Conservation (phyloP, 257 asterid species). For the Solanum sparsipilum region DNA sequence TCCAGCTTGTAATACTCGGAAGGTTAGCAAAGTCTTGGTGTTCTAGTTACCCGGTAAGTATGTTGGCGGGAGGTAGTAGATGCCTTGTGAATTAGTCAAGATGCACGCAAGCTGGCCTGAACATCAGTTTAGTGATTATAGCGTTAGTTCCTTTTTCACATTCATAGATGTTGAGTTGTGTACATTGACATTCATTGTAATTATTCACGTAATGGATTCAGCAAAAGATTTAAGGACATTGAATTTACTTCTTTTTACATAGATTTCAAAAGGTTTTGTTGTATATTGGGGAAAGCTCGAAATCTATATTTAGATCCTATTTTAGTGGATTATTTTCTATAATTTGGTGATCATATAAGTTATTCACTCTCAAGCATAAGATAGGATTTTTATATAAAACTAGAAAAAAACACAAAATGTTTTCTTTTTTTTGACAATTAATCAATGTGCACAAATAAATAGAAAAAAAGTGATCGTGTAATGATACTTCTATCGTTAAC, state of each 20-base stretch:
- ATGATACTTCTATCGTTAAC: neutral
- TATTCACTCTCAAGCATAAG: neutral
- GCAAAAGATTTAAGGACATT: neutral
- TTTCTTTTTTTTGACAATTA: neutral
- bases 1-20: constrained; percentile 46
- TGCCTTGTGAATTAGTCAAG: neutral
- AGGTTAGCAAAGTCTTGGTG: neutral
- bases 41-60: neutral
- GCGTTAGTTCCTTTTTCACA: neutral
- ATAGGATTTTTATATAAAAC: neutral
- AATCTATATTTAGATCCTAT: neutral
- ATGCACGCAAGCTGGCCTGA: neutral
- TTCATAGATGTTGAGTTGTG: constrained; percentile 12
- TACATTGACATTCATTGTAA: constrained; percentile 15
- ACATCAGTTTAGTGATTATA: neutral
- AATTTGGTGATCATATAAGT: neutral
- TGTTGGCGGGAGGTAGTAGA: neutral
- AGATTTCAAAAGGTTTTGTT: neutral
- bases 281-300: neutral
- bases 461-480: neutral
- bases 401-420: neutral
- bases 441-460: neutral
- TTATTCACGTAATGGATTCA: neutral
- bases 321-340: neutral
- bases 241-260: neutral